Evolutionary conservation across 495 filamentous ascomycete genomes (phyloP).

Genomic region (Penicillium salamii): DNA sequence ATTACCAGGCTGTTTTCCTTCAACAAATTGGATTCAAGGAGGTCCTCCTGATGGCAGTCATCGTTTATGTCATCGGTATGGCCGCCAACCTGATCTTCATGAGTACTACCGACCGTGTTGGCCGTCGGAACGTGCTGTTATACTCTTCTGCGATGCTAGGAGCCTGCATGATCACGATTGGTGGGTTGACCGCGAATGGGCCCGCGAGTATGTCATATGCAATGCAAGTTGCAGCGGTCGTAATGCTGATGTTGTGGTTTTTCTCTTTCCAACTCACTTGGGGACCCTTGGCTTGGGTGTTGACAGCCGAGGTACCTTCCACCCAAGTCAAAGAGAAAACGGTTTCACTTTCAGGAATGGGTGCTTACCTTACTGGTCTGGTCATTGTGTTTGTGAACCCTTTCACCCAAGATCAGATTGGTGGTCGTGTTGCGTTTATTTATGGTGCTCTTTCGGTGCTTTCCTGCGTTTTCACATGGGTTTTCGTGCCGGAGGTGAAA

Average conservation of each 20-base stretch:
- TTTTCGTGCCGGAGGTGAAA: background rate
- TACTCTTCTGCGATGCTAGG: background rate
- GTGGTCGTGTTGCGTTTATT: background rate
- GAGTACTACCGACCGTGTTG: background rate
- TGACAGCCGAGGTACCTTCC: background rate
- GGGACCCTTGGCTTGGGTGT: background rate
- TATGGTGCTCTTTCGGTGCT: background rate
- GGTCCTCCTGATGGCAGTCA: background rate
- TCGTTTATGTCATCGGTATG: background rate
- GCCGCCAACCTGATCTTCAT: background rate
- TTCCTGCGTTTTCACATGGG: background rate
- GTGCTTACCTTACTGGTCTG: background rate
- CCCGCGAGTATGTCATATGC: background rate
- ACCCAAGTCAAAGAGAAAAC: background rate
- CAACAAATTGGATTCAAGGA: background rate
- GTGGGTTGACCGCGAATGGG: background rate
- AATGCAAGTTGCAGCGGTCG: background rate
- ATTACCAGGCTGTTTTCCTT: background rate
- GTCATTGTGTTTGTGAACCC: background rate
- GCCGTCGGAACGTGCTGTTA: background rate
- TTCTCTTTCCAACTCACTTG: background rate
- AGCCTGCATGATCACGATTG: background rate
- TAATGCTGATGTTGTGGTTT: background rate
- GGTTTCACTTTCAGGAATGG: background rate
- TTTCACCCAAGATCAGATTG: background rate